Evolutionary conservation across 2,329 filamentous ascomycete genomes (phyloP).

Genomic region (Colletotrichum endophyticum): DNA sequence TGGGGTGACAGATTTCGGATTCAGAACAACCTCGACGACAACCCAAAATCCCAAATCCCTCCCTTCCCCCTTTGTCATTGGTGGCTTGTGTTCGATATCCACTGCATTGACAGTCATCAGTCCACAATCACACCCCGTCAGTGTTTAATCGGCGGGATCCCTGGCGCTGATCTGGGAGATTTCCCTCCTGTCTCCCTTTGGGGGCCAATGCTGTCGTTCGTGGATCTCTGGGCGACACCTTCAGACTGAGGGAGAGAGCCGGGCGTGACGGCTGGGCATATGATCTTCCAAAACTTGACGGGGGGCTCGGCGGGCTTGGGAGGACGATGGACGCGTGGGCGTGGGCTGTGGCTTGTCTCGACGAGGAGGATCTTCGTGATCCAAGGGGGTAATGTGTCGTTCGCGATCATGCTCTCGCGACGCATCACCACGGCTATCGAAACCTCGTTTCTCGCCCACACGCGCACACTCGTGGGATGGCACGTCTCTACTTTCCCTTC

Average conservation of each 20-base stretch:
- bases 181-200: not conserved
- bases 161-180: slow-evolving; percentile 10
- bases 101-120: slow-evolving; percentile 12
- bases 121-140: not conserved
- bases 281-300: not conserved
- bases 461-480: not conserved
- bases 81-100: not conserved
- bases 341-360: not conserved
- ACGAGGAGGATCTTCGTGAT: slow-evolving; percentile 1
- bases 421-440: not conserved
- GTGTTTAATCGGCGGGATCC: slow-evolving; percentile 8
- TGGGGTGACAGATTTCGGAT: not conserved
- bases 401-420: not conserved
- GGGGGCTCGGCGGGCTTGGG: not conserved
- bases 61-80: not conserved
- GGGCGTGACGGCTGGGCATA: not conserved
- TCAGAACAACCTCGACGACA: not conserved
- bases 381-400: not conserved
- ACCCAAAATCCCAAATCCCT: not conserved
- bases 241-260: not conserved
- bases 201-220: not conserved
- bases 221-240: not conserved
- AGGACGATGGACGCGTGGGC: not conserved
- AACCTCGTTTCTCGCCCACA: not conserved
- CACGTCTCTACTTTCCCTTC: not conserved